Conservation (phyloP, 176 grass and related monocot genomes). For the Secale cereale region DNA sequence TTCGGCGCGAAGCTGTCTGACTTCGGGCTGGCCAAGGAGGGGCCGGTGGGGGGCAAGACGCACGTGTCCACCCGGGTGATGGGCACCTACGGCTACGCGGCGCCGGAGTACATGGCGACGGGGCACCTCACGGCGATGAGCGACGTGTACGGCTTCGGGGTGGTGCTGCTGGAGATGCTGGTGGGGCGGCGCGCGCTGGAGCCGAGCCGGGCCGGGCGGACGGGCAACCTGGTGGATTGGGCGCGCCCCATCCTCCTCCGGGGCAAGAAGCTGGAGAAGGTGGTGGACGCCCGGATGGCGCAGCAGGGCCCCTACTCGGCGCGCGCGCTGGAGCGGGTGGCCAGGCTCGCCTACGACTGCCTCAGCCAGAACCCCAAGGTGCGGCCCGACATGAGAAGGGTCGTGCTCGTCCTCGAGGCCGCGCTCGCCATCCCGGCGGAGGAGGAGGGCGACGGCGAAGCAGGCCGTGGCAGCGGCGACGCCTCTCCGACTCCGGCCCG, state of each 20-base stretch:
- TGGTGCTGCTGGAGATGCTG: slow-evolving; percentile 82
- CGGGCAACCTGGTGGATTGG: slow-evolving; percentile 75
- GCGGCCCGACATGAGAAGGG: slow-evolving; percentile 49
- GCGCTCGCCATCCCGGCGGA: slow-evolving; percentile 9
- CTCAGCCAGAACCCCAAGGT: slow-evolving; percentile 77
- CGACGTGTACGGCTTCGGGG: slow-evolving; percentile 86
- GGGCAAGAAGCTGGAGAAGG: slow-evolving; percentile 43
- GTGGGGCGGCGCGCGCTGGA: slow-evolving; percentile 64
- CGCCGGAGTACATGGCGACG: slow-evolving; percentile 77
- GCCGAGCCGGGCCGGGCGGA: slow-evolving; percentile 33
- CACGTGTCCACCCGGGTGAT: slow-evolving; percentile 83
- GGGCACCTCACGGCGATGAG: slow-evolving; percentile 84
- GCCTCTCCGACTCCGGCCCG: neutral
- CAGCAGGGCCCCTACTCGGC: neutral
- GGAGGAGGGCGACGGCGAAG: neutral
- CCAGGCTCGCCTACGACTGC: slow-evolving; percentile 70
- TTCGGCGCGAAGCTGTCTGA: slow-evolving; percentile 82
- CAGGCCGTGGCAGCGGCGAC: neutral
- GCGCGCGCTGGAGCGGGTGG: slow-evolving; percentile 37
- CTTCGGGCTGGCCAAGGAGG: slow-evolving; percentile 85
- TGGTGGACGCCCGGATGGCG: slow-evolving; percentile 56
- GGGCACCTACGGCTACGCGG: slow-evolving; percentile 86
- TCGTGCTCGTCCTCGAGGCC: slow-evolving; percentile 53
- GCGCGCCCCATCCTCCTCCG: slow-evolving; percentile 71
- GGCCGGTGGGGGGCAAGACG: slow-evolving; percentile 61